These are phyloP conservation scores for Globomyces sp. DNA, from an alignment of 371 early-diverging fungal genomes.

Conservation along the genomic window DNA sequence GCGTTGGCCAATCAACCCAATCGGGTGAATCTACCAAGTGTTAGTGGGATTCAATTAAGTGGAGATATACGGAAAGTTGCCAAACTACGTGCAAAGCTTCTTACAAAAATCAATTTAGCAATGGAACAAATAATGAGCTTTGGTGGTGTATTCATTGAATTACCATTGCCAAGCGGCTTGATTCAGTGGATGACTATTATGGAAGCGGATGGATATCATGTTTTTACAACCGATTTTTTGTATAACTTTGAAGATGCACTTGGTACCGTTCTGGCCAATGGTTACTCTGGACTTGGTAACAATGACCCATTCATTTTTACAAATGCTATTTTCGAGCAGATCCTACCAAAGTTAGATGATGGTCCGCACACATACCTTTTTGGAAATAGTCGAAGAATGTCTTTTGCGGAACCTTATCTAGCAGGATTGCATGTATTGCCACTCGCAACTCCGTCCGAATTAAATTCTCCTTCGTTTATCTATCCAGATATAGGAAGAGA, in stretches of 20 bases:
- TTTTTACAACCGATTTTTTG: constrained; percentile 40
- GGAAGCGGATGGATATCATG: constrained; percentile 37
- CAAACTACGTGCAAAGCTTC: constrained; percentile 11
- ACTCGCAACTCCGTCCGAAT: neutral
- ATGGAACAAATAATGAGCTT: constrained; percentile 33
- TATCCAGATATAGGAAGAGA: constrained; percentile 36
- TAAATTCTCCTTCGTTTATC: constrained; percentile 23
- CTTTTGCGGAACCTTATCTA: constrained; percentile 33
- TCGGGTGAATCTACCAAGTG: neutral
- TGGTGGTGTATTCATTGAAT: constrained; percentile 34
- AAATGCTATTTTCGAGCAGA: constrained; percentile 35
- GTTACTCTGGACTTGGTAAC: constrained; percentile 31
- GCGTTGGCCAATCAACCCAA: neutral
- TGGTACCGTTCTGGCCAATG: constrained; percentile 44
- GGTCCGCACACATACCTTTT: constrained; percentile 27
- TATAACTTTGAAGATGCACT: constrained; percentile 44
- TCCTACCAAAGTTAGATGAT: constrained; percentile 37
- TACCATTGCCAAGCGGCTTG: constrained; percentile 28
- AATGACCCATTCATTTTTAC: constrained; percentile 19
- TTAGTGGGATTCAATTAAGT: neutral
- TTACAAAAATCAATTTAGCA: constrained; percentile 36
- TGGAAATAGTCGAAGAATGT: constrained; percentile 26
- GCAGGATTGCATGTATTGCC: constrained; percentile 31
- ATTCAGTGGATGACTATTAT: constrained; percentile 38
- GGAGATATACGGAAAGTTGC: constrained; percentile 1